Conservation (phyloP, 2,329 filamentous ascomycete species). For the Colletotrichum shisoi region DNA sequence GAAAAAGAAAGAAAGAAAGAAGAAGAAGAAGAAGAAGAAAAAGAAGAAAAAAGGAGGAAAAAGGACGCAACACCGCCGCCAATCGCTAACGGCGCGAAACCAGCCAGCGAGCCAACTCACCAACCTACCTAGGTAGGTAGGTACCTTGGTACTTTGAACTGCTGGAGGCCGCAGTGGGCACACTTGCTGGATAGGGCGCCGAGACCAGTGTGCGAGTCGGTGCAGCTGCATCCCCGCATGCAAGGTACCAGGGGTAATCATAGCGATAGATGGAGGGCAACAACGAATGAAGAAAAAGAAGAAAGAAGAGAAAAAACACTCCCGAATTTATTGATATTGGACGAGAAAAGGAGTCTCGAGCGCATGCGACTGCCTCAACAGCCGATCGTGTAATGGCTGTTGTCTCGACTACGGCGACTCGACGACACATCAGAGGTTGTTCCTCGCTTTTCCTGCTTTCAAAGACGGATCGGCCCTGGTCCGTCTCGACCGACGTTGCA, state of each 20-base stretch:
- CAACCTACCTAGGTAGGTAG: not conserved
- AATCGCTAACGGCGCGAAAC: conserved; percentile 15
- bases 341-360: not conserved
- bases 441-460: conserved; percentile 11
- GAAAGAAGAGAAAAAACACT: not conserved
- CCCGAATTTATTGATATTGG: not conserved
- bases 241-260: conserved; percentile 36
- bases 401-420: not conserved
- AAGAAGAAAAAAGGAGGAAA: not conserved
- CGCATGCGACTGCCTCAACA: not conserved
- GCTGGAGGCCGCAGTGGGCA: conserved; percentile 6
- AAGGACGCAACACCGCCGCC: not conserved
- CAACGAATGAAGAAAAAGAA: not conserved
- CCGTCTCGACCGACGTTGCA: conserved; percentile 5
- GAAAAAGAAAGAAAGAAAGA: not conserved
- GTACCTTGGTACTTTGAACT: conserved; percentile 6
- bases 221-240: conserved; percentile 28
- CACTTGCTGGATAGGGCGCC: not conserved
- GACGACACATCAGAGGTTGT: conserved; percentile 1
- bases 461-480: conserved; percentile 29
- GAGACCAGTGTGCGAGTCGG: conserved; percentile 21
- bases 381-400: not conserved
- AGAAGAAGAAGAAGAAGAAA: no score
- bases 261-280: not conserved
- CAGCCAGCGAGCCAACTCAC: conserved; percentile 1